A percentile compares a stretch with the other conserved stretches of the same genome.
Evolutionary conservation across 345 rosid species (phyloP).

Genomic region (Psidium friedrichsthalianum): DNA sequence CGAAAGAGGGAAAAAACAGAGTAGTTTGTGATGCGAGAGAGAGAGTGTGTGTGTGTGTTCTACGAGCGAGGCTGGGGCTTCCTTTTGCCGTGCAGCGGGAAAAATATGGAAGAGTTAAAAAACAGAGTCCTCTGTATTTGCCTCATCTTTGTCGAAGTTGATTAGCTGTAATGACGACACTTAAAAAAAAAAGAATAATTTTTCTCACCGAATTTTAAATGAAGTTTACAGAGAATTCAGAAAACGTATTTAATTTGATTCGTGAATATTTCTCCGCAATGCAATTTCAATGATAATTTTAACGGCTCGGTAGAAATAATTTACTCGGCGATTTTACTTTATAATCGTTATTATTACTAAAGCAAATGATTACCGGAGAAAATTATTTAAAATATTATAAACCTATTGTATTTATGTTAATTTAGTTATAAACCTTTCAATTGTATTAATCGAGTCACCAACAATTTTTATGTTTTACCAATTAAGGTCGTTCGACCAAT

Average conservation of each 20-base stretch:
- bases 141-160: background rate
- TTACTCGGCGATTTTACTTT: no score
- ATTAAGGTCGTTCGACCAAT: no score
- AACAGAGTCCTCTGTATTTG: background rate
- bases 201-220: background rate
- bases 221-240: background rate
- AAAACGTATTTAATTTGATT: background rate
- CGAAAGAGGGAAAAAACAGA: background rate
- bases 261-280: fast-evolving
- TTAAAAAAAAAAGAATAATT: background rate
- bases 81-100: background rate
- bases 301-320: fast-evolving
- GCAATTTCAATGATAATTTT: background rate
- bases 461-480: no score
- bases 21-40: background rate
- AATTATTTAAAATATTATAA: no score
- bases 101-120: background rate
- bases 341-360: no score
- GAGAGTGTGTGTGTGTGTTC: background rate
- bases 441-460: no score
- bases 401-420: no score
- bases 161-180: background rate
- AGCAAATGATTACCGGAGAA: no score
- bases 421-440: no score
- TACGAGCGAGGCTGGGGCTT: background rate